Evolutionary conservation across 306 rosid genomes (phyloP), one percentile per base, ranked within the genome.

Genomic region (Citrullus colocynthis): DNA sequence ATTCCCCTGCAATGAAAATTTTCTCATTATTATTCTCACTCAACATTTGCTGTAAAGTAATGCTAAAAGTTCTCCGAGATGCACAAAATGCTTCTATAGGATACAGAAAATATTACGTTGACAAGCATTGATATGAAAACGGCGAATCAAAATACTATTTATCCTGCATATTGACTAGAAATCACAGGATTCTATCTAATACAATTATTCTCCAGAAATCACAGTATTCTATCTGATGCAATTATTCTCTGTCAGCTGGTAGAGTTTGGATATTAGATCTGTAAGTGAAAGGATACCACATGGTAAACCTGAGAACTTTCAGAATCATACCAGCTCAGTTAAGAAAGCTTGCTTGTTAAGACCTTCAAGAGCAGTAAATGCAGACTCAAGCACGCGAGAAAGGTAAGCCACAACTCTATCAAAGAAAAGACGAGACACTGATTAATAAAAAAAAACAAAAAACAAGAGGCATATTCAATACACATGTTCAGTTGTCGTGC

Each of bases 311-410:
- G 16, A 77, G 44, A 32, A 78, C 8, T 30, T 62, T 30, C 45
- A 63, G 32, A 60, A 18, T 15, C 87, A 79, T 89, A 93, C 98
- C 93, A 92, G 66, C 81, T 96, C 99, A 74, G 93, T 88, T 78
- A 96, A 83, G 83, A 92, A 96, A n/a, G 97, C 98, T 88, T 96
- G 99, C 67, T 96, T 92, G 89, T 96, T 96, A 61, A 92, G 97
- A 80, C 98, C 98, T 81, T 93, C 99, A 34, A 96, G 88, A 28
- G 99, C 97, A 41, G 98, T 87, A 86, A 92, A 96, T 36, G 97
- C 97, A 78, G 98, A 92, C 84, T 96, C 99, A 75, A 93, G 87
- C 80, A 96, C 97, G 44, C 98, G 99, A 66, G 99, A 96, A 78
- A 96, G 98, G 88, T 96, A 96, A 13, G 93, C 97, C 78, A 96